Base-by-base conservation (phyloP, 345 rosid genomes). In the Populus deltoides region DNA sequence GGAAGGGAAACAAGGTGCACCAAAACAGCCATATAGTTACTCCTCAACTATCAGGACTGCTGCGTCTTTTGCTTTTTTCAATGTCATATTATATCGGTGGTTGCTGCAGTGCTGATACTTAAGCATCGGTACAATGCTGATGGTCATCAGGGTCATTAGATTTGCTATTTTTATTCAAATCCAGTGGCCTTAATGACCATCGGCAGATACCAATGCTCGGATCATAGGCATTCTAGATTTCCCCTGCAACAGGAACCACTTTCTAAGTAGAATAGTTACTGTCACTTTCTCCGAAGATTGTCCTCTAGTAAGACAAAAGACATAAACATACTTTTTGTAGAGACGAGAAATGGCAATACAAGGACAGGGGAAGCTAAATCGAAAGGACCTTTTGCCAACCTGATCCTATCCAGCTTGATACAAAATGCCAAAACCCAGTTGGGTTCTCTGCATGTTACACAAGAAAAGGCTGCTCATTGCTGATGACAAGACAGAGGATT, bases 351-450 rank as follows among this genome's bases (percentile, higher is more conserved):
- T 33, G 77, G 75, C 27, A 29, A 68, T 36, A 57, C 8, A 15
- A 25, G 38, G 55, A 66, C 72, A 78, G 22, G 35, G 51, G 38
- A 51, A 72, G 31, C 77, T 33, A 20, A 76, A 70, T 66, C n/a
- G 18, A 80, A 79, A 57, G 43, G 78, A 70, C 79, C 35, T 55
- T 74, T 74, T 68, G 70, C 74, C 77, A 68, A 69, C 68, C 79
- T 53, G 66, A 77, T 74, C 59, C 70, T 69, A 49, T 74, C 72
- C 76, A 71, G 45, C 45, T 66, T 51, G 68, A 59, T 69, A 61
- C 84, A 82, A 86, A 75, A 78, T 29, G 84, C 84, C 84, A 78
- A 82, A 78, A 49, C 75, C 74, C 75, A 76, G 78, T 73, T 78
- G 84, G 79, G 36, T 82, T 35, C 51, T 61, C 25, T 65, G 74